A percentile compares a stretch with the other conserved stretches of the same genome.
These are phyloP conservation scores for Microcyclosporella mali DNA, from an alignment of 2,329 filamentous ascomycete genomes.

Conservation along the genomic window DNA sequence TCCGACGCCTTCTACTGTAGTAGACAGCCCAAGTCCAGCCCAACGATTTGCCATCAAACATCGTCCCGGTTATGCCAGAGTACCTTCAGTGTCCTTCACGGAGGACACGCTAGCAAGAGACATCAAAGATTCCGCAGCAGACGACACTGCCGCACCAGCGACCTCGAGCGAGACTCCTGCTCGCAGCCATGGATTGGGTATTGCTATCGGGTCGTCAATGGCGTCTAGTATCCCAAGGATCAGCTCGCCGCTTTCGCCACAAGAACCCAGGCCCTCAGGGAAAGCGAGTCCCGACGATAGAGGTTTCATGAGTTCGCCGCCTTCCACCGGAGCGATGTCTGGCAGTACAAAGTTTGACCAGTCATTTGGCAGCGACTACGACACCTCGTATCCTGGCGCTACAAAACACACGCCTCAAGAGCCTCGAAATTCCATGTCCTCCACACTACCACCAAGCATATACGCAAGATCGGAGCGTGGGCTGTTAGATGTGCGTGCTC, in stretches of 20 bases:
- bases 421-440: constrained; percentile 21
- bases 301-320: constrained; percentile 17
- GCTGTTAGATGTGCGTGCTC: constrained; percentile 16
- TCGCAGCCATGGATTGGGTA: constrained; percentile 32
- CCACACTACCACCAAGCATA: constrained; percentile 16
- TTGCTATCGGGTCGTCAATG: constrained; percentile 13
- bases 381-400: constrained; percentile 12
- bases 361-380: constrained; percentile 10
- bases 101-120: constrained; percentile 22
- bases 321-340: constrained; percentile 20
- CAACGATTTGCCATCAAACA: constrained; percentile 19
- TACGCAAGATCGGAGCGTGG: constrained; percentile 25
- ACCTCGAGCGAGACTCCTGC: constrained; percentile 1
- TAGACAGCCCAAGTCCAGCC: constrained; percentile 1
- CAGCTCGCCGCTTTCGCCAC: constrained; percentile 18
- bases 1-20: constrained; percentile 1
- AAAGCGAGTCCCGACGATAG: constrained; percentile 11
- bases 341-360: constrained; percentile 22
- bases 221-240: constrained; percentile 5
- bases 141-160: constrained; percentile 10
- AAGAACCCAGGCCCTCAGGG: constrained; percentile 15
- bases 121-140: constrained; percentile 26
- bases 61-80: constrained; percentile 33
- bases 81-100: constrained; percentile 32
- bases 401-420: constrained; percentile 12